Base-by-base conservation (phyloP, 2,329 filamentous ascomycete genomes). In the Rugonectria rugulosa region DNA sequence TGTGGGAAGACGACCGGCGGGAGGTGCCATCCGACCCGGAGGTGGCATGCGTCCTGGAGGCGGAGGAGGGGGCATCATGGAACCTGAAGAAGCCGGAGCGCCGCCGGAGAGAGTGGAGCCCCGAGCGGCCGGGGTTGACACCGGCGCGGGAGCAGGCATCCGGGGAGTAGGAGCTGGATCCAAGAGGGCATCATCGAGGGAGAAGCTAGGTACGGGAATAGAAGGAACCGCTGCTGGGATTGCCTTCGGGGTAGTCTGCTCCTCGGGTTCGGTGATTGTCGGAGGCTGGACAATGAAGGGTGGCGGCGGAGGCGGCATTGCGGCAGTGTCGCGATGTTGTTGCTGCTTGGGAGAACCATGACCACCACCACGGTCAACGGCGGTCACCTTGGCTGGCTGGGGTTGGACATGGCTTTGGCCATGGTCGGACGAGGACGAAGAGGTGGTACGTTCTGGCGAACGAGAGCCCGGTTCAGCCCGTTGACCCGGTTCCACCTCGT, bases 221-320 rank as follows among this genome's bases (percentile, higher is more conserved):
- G 64, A 55, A 12, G 64, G 63, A 6, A 45, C 51, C 24, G 56
- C 46, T 15, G 71, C 53, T 1, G 73, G 68, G 15, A 66, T 59
- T 41, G 82, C 81, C 64, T 80, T 85, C 9, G 84, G 83, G 0
- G 83, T 85, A 0, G 78, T 78, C 52, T 83, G 79, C 41, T 77
- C 72, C 5, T 73, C 71, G 27, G 70, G 65, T 29, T 68, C 62
- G 38, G 64, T 38, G 56, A 68, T 58, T 49, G 55, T 60, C 12
- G 61, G 66, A 27, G 52, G 67, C 34, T 57, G 67, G 57, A 67
- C 64, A 62, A 61, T 62, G 52, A 65, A 68, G 19, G 70, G 69
- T n/a, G 70, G 67, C 14, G 76, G 75, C 15, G 78, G 69, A 12
- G 70, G 70, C 23, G 70, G 74, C 73, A 77, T 77, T 10, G 72